These are phyloP conservation scores for Penicillium sp. DNA, from an alignment of 2,329 filamentous ascomycete species.

Conservation along the genomic window DNA sequence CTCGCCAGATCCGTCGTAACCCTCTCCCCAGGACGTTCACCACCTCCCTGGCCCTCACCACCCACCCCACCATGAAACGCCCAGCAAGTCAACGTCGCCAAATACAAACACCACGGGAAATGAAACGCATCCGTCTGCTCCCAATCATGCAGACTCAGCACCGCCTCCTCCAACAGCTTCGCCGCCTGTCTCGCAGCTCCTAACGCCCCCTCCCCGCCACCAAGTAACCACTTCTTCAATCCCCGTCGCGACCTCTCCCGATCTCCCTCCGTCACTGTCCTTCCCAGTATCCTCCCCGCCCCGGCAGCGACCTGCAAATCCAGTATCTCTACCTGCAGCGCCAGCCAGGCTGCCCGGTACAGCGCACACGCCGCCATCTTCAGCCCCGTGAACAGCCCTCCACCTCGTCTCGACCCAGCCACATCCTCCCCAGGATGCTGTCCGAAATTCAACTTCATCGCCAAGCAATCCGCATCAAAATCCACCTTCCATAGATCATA, in stretches of 20 bases:
- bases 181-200: conserved; percentile 45
- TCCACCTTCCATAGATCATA: conserved; percentile 53
- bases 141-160: conserved; percentile 43
- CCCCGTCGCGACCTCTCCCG: conserved; percentile 40
- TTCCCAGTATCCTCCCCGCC: conserved; percentile 51
- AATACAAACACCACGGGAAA: conserved; percentile 55
- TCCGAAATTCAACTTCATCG: conserved; percentile 30
- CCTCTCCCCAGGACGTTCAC: too few relatives aligned
- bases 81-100: conserved; percentile 53
- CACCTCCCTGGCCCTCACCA: too few relatives aligned
- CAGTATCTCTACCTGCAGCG: conserved; percentile 51
- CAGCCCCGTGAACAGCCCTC: conserved; percentile 44
- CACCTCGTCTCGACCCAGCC: too few relatives aligned
- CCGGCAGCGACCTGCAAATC: conserved; percentile 57
- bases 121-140: conserved; percentile 51
- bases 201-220: too few relatives aligned
- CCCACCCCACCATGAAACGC: conserved; percentile 51
- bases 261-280: conserved; percentile 44
- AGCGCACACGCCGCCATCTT: conserved; percentile 47
- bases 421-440: conserved; percentile 24
- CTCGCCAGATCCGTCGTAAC: too few relatives aligned
- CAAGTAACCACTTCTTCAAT: conserved; percentile 19
- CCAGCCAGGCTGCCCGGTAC: conserved; percentile 51
- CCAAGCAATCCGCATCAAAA: conserved; percentile 47
- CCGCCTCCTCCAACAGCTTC: conserved; percentile 44